Evolutionary conservation across 257 asterid genomes (phyloP).

Genomic region (Solanum bulbocastanum): DNA sequence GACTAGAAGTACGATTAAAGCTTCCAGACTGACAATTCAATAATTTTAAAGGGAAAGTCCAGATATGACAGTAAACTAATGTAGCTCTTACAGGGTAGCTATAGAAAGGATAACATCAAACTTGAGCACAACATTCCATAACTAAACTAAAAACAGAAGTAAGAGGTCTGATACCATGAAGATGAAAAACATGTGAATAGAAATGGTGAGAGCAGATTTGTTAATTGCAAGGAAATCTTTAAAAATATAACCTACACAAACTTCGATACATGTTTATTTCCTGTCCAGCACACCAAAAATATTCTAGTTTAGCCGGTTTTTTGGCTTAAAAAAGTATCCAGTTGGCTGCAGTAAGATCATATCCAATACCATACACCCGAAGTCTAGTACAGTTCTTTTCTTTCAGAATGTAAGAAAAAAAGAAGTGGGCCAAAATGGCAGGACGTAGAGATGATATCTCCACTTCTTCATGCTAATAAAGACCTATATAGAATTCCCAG

Average conservation of each 20-base stretch:
- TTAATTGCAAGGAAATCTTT: not conserved
- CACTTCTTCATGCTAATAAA: not conserved
- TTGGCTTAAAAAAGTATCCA: not conserved
- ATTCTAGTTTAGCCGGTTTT: not conserved
- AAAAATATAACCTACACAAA: not conserved
- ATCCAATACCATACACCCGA: not conserved
- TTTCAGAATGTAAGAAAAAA: not conserved
- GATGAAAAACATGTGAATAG: not conserved
- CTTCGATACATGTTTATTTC: not conserved
- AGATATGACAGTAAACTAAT: not conserved
- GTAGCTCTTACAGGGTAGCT: not conserved
- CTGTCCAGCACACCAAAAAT: not conserved
- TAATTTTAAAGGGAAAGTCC: not conserved
- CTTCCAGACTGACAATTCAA: not conserved
- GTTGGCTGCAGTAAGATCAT: not conserved
- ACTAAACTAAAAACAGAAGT: not conserved
- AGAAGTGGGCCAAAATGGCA: not conserved
- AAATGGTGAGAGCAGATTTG: not conserved
- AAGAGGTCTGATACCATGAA: not conserved
- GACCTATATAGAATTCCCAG: not conserved
- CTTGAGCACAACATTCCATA: not conserved
- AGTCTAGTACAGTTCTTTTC: not conserved
- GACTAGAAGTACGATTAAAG: not conserved
- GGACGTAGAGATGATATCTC: not conserved
- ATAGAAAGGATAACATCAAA: not conserved